Percentiles rank a stretch among this genome's conserved stretches.
Evolutionary conservation across 2,329 filamentous ascomycete genomes (phyloP).

Genomic region (Tothia fuscella): DNA sequence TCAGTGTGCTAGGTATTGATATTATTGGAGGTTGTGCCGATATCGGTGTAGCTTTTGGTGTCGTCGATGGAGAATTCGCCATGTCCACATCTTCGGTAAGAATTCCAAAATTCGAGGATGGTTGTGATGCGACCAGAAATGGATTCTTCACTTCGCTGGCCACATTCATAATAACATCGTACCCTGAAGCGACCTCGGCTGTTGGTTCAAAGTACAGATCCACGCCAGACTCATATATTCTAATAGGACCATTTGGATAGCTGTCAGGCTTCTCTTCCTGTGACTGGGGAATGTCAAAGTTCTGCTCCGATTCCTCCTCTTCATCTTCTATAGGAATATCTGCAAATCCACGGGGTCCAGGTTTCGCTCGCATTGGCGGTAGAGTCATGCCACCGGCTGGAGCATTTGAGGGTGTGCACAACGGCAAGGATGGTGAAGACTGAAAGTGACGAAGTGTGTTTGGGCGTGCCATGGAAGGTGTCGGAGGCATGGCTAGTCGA

Average conservation of each 20-base stretch:
- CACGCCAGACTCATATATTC: conserved; percentile 67
- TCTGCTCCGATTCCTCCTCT: conserved; percentile 46
- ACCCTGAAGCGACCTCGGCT: conserved; percentile 61
- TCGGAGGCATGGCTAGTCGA: conserved; percentile 46
- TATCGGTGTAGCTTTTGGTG: conserved; percentile 42
- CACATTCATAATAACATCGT: conserved; percentile 77
- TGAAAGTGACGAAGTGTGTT: conserved; percentile 45
- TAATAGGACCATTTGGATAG: conserved; percentile 70
- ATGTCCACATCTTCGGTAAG: neutral
- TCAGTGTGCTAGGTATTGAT: conserved; percentile 20
- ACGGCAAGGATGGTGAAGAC: conserved; percentile 47
- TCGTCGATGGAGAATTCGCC: conserved; percentile 30
- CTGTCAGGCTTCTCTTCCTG: conserved; percentile 62
- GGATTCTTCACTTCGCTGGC: conserved; percentile 72
- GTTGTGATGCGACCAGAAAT: conserved; percentile 33
- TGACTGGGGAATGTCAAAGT: conserved; percentile 45
- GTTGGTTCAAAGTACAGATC: conserved; percentile 73
- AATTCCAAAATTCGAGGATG: conserved; percentile 2
- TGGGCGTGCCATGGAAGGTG: conserved; percentile 40
- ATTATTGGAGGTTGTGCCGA: conserved; percentile 15
- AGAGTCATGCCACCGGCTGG: conserved; percentile 40
- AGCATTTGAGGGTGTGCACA: conserved; percentile 40
- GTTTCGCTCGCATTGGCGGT: conserved; percentile 27
- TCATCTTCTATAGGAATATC: conserved; percentile 63
- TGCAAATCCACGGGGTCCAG: conserved; percentile 25